phyloP scores from a whole-genome alignment of 164 flowering plant genomes.

The Macadamia integrifolia region DNA sequence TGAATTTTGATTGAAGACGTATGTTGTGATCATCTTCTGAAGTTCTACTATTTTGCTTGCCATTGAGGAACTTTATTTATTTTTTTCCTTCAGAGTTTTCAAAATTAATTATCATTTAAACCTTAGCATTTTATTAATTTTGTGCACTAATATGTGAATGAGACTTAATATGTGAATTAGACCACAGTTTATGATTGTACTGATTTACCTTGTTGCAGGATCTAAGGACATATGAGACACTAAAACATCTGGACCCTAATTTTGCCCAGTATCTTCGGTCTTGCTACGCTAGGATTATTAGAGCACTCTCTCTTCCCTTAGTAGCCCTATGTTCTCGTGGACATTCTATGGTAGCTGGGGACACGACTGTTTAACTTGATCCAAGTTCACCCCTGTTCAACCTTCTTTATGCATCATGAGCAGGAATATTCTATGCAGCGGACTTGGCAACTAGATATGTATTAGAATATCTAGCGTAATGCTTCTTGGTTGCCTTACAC shows the following conservation, averaged over 20 bases:
- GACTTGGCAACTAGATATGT: too few relatives aligned
- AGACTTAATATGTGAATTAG: not conserved
- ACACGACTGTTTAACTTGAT: not conserved
- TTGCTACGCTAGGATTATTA: not conserved
- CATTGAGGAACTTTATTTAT: not conserved
- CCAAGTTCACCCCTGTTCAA: not conserved
- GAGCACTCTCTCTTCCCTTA: not conserved
- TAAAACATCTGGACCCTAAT: not conserved
- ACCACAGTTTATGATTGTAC: not conserved
- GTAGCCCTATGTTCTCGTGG: not conserved
- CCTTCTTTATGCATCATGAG: not conserved
- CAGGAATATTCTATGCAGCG: not conserved
- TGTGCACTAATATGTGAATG: not conserved
- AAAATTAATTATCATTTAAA: not conserved
- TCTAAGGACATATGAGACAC: not conserved
- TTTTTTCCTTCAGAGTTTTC: not conserved
- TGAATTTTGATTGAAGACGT: not conserved
- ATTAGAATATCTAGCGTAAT: too few relatives aligned
- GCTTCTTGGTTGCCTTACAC: too few relatives aligned
- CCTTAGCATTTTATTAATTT: not conserved
- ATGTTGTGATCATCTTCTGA: not conserved
- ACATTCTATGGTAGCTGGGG: not conserved
- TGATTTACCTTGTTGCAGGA: not conserved
- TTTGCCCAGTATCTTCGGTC: not conserved
- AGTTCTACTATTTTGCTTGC: not conserved